Evolutionary conservation across 352 stramenopile species (phyloP).

Genomic region (Pythium folliculosum): DNA sequence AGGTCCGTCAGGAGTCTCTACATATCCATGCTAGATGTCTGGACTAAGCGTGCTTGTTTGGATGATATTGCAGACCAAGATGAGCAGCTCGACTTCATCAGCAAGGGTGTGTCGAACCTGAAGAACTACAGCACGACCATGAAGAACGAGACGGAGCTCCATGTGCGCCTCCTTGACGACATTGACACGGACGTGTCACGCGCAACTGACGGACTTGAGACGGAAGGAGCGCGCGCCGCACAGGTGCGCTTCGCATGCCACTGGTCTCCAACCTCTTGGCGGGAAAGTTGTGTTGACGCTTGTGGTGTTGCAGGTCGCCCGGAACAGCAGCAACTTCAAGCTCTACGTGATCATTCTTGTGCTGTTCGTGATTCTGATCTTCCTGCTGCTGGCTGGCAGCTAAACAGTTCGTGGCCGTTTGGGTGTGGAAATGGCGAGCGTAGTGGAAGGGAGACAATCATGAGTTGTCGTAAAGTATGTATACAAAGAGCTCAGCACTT

Average conservation of each 20-base stretch:
- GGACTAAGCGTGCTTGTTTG: too few relatives aligned
- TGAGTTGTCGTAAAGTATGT: constrained; percentile 22
- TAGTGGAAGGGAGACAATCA: background rate
- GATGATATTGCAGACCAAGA: constrained; percentile 64
- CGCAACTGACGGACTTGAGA: constrained; percentile 83
- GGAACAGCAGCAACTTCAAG: constrained; percentile 94
- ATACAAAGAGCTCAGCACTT: constrained; percentile 3
- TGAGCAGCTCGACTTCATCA: constrained; percentile 82
- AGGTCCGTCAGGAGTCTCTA: constrained; percentile 28
- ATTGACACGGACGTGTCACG: constrained; percentile 88
- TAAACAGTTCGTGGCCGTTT: background rate
- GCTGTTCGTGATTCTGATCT: constrained; percentile 84
- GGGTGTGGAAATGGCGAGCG: background rate
- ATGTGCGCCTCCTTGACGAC: constrained; percentile 87
- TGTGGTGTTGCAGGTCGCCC: constrained; percentile 72
- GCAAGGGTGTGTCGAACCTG: constrained; percentile 79
- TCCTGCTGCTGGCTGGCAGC: constrained; percentile 79
- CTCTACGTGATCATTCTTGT: constrained; percentile 91
- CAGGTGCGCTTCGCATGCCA: constrained; percentile 25
- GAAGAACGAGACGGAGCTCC: constrained; percentile 90
- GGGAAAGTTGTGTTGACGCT: background rate
- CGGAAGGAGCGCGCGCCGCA: constrained; percentile 76
- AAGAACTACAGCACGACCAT: constrained; percentile 85
- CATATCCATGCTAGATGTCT: background rate
- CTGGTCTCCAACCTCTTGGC: background rate